Conservation (phyloP, 441 rosid genomes). For the Syzygium malaccense region DNA sequence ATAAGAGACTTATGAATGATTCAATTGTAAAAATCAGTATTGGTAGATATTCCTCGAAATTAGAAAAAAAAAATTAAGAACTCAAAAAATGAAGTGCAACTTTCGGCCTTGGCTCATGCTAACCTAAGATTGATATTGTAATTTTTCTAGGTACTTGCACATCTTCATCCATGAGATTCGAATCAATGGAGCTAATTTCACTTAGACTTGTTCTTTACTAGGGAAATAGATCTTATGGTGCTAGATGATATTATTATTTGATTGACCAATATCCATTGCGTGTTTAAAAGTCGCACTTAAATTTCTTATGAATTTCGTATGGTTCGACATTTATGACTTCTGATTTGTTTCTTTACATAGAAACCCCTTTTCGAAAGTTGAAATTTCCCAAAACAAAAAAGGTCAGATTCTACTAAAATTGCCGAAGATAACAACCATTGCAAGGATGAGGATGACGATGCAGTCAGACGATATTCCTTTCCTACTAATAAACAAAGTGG, state of each 20-base stretch:
- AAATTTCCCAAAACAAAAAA: background rate
- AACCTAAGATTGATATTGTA: background rate
- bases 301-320: background rate
- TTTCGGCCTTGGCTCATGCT: background rate
- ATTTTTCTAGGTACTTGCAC: background rate
- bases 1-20: no score
- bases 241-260: no score
- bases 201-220: background rate
- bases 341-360: no score
- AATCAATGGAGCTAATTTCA: background rate
- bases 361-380: background rate
- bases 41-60: background rate
- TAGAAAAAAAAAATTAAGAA: background rate
- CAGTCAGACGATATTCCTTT: background rate
- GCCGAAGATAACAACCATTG: background rate
- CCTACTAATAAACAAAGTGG: background rate
- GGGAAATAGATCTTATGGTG: background rate
- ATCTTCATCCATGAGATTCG: background rate
- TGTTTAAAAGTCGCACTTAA: no score
- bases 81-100: background rate
- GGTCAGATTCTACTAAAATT: background rate
- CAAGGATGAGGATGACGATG: background rate
- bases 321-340: no score
- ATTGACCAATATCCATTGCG: background rate
- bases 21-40: background rate